Evolutionary conservation across 139 green algal genomes (phyloP), one percentile per base, ranked within the genome.

Genomic region (Edaphochlamys debaryana): DNA sequence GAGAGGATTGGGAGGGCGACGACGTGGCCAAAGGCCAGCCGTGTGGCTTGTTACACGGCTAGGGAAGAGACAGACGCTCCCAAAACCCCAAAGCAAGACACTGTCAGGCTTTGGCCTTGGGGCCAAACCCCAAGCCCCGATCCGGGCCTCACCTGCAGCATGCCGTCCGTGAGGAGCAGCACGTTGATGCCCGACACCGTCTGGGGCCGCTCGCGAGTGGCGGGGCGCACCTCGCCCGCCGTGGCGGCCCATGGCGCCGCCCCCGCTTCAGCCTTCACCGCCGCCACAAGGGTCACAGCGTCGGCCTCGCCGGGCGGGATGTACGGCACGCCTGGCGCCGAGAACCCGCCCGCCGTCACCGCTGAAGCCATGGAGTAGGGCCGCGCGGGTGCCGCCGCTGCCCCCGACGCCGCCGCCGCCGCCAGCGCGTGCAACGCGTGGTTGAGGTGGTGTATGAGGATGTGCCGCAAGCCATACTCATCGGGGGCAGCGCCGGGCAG

Each of bases 111-210:
- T n/a, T n/a, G n/a, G n/a, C n/a, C n/a, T n/a, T n/a, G n/a, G n/a
- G n/a, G n/a, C n/a, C n/a, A n/a, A n/a, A n/a, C n/a, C n/a, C n/a
- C n/a, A n/a, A n/a, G n/a, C n/a, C n/a, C n/a, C n/a, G n/a, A n/a
- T n/a, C n/a, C n/a, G n/a, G n/a, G 48, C n/a, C 37, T 20, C 42
- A 83, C 77, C 77, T 84, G 78, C 37, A 84, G 66, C 66, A 84
- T 56, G 30, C 48, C 48, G 17, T 84, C 78, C 4, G 78, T 84
- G 11, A 84, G 67, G 48, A 84, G 52, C 15, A 84, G 9, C 4
- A 84, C 52, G 48, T 82, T 62, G 34, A 82, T 32, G 0, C 62
- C 60, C 5, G 27, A 29, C 27, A 29, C 3, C 20, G 13, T 8
- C 17, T 15, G 42, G 27, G 13, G 32, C 30, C 41, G 9, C 29